Base-by-base conservation (phyloP, 305 asterid genomes). In the Petunia hybrid region DNA sequence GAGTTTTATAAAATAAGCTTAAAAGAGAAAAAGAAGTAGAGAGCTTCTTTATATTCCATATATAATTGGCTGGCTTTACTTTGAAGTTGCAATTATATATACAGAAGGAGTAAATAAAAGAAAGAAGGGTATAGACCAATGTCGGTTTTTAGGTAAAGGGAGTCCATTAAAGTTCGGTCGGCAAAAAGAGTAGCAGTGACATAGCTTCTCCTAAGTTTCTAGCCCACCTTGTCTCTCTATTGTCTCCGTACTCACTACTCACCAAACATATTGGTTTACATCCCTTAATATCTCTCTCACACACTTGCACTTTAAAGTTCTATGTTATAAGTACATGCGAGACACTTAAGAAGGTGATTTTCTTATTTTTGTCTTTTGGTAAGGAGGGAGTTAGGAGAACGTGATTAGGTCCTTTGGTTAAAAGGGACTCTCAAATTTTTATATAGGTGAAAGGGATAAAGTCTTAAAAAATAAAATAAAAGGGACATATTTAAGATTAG, bases 81-180 rank as follows among this genome's bases (percentile, higher is more conserved):
- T 80, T 80, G 81, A 82, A 69, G 65, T 48, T 64, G 56, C 40
- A 5, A 35, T 70, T 12, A 61, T 67, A 45, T 9, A 41, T 16
- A 68, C 56, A 55, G 4, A 55, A 14, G 65, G 22, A 35, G 40
- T 71, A 46, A 8, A 64, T 56, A 59, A 63, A 59, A 83, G 81
- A 66, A 40, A 36, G 57, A 31, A 8, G n/a, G 64, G 36, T 31
- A 36, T 14, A 22, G 60, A n/a, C 14, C 6, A 55, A 9, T 75
- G 79, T 55, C 45, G 66, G 64, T 14, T 56, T n/a, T 51, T n/a
- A n/a, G 66, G 5, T 14, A 14, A 46, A 86, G 87, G 83, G 88
- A 71, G 80, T 85, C 79, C 93, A 91, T 89, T 84, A 89, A 90
- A 88, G 89, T 87, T 87, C 83, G 91, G 96, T 91, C 92, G 91